Base-by-base conservation (phyloP, 2,329 filamentous ascomycete genomes). In the Aspergillus japonicus region DNA sequence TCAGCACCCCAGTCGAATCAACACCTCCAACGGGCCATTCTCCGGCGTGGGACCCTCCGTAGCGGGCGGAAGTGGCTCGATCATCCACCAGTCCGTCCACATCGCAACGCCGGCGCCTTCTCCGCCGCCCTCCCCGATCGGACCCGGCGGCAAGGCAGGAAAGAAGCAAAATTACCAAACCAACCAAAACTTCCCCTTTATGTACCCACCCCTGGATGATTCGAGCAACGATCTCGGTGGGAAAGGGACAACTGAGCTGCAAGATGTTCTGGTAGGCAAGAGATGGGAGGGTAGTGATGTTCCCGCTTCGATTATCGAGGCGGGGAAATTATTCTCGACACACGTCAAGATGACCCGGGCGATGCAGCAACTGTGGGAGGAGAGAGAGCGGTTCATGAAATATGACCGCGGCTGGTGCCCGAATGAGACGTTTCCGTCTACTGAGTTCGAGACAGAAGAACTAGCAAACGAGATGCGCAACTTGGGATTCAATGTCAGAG, bases 141-240 rank as follows among this genome's bases (percentile, higher is more conserved):
- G 85, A 1, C 84, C 86, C 3, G 86, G 92, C 26, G 92, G 92
- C 0, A 99, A 98, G 75, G 91, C 90, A 55, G 93, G 90, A 0
- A 99, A 99, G 81, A 99, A 99, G 73, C 95, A 99, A 71, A 99
- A 98, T 68, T 99, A 99, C 70, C 95, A 99, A 75, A 99, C 95
- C 0, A 99, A 99, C 71, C 95, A 99, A 69, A 95, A 97, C 72
- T 98, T 99, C 65, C 95, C 95, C 0, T 98, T 99, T 71, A 87
- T 99, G 79, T 99, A 99, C 68, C 95, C 95, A 2, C 95, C 95
- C 1, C 80, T 97, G 19, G 94, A 97, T 75, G 89, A 88, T 62
- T 89, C 87, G 24, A 96, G 92, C 76, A 96, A 96, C 71, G 90
- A 89, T 67, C 88, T 94, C 42, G 94, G 95, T 54, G 94, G 94